These are phyloP conservation scores for Zygosaccharomyces pseudorouxii DNA, from an alignment of 805 yeast genomes.

Conservation along the genomic window DNA sequence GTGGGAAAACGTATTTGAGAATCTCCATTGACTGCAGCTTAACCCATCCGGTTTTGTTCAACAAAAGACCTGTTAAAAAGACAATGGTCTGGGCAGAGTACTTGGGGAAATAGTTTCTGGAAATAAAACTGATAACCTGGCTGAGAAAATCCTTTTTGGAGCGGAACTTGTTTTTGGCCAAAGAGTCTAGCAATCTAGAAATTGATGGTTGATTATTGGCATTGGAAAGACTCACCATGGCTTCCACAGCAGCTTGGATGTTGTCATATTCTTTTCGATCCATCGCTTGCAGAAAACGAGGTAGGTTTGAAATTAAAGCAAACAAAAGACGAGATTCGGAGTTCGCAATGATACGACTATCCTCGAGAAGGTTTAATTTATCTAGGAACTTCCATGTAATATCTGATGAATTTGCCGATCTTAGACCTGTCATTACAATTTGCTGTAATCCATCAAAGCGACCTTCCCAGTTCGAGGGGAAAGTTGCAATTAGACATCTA, in stretches of 20 bases:
- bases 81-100: slow-evolving; percentile 72
- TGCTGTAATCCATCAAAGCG: slow-evolving; percentile 83
- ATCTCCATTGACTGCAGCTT: slow-evolving; percentile 74
- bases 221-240: slow-evolving; percentile 59
- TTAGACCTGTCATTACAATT: slow-evolving; percentile 71
- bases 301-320: slow-evolving; percentile 73
- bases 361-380: slow-evolving; percentile 58
- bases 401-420: slow-evolving; percentile 77
- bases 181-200: slow-evolving; percentile 68
- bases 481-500: slow-evolving; percentile 73
- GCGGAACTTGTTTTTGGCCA: slow-evolving; percentile 74
- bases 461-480: slow-evolving; percentile 96
- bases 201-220: slow-evolving; percentile 51
- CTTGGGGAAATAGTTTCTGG: slow-evolving; percentile 62
- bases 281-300: slow-evolving; percentile 78
- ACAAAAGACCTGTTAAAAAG: slow-evolving; percentile 69
- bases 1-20: slow-evolving; percentile 68
- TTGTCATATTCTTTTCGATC: slow-evolving; percentile 53
- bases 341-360: slow-evolving; percentile 73
- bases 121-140: slow-evolving; percentile 72
- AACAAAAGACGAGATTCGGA: slow-evolving; percentile 64
- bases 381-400: slow-evolving; percentile 71
- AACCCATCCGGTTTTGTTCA: slow-evolving; percentile 75
- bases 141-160: slow-evolving; percentile 85
- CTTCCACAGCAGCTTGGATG: slow-evolving; percentile 47